A percentile compares a stretch with the other conserved stretches of the same genome.
Conservation (phyloP, 2,329 filamentous ascomycete species). For the Colletotrichum melonis region DNA sequence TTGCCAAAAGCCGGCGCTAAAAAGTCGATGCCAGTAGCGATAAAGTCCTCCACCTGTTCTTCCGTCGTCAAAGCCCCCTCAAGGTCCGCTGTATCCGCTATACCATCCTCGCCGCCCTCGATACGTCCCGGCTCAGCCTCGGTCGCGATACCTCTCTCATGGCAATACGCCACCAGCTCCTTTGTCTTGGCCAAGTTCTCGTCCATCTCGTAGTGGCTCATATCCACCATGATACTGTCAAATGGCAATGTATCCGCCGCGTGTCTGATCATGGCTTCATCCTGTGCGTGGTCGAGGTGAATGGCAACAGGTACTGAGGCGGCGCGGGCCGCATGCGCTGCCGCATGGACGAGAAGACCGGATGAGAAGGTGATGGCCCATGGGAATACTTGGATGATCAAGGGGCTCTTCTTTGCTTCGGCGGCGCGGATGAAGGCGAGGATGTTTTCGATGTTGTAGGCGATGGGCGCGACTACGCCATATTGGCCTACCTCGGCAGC, state of each 20-base stretch:
- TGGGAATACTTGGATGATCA: too few species aligned
- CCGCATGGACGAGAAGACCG: too few species aligned
- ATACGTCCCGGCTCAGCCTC: constrained; percentile 78
- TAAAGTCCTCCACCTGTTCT: constrained; percentile 77
- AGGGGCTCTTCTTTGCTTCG: too few species aligned
- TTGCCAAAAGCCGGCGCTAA: constrained; percentile 82
- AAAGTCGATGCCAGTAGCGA: constrained; percentile 78
- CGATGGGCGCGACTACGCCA: constrained; percentile 63
- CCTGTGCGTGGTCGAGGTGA: constrained; percentile 76
- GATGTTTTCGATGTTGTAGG: constrained; percentile 10
- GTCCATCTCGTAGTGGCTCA: constrained; percentile 77
- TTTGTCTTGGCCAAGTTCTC: constrained; percentile 74
- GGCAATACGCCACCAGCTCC: constrained; percentile 71
- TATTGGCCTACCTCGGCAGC: constrained; percentile 65
- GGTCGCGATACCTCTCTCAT: constrained; percentile 72
- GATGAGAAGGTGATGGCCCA: too few species aligned
- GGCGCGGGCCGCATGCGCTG: too few species aligned
- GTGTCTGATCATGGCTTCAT: constrained; percentile 65
- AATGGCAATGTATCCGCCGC: constrained; percentile 69
- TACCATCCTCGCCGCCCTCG: constrained; percentile 72
- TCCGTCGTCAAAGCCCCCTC: constrained; percentile 70
- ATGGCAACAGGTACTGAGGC: constrained; percentile 48
- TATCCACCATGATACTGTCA: constrained; percentile 82
- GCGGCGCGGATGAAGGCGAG: too few species aligned
- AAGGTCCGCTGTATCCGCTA: constrained; percentile 67